A percentile compares a stretch with the other conserved stretches of the same genome.
phyloP scores from a whole-genome alignment of 768 basidiomycete genomes.

The Russula brevipes region DNA sequence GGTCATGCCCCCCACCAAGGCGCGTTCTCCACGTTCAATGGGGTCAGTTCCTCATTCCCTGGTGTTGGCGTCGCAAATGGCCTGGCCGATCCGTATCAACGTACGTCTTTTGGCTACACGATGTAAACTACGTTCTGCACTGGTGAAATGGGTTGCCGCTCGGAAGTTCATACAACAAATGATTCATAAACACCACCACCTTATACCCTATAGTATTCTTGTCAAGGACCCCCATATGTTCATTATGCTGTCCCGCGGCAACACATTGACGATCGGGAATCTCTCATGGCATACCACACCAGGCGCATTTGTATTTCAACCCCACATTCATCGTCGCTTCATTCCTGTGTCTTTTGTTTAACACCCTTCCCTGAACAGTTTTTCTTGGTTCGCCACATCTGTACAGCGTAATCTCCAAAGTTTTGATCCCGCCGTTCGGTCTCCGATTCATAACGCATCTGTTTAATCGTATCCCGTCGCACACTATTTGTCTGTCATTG shows the following conservation, averaged over 20 bases:
- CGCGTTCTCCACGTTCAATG: constrained; percentile 48
- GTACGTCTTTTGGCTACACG: constrained; percentile 67
- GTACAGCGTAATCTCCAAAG: constrained; percentile 33
- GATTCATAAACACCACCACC: constrained; percentile 19
- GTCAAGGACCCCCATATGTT: constrained; percentile 25
- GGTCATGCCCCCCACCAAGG: constrained; percentile 60
- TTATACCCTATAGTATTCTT: constrained; percentile 27
- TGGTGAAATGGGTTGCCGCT: constrained; percentile 8
- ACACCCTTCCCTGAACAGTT: constrained; percentile 27
- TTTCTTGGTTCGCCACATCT: constrained; percentile 32
- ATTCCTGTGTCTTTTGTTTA: constrained; percentile 33
- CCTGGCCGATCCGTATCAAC: constrained; percentile 72
- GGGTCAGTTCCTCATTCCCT: constrained; percentile 47
- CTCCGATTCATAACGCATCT: constrained; percentile 38
- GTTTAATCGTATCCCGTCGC: constrained; percentile 60
- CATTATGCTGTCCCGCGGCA: constrained; percentile 27
- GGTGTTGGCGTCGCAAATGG: constrained; percentile 44
- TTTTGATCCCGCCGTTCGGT: constrained; percentile 29
- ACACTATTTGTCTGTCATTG: constrained; percentile 63
- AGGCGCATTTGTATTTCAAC: constrained; percentile 38
- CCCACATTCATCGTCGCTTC: constrained; percentile 30
- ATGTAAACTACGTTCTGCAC: constrained; percentile 48
- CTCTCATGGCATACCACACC: constrained; percentile 35
- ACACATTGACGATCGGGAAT: constrained; percentile 28
- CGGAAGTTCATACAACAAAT: constrained; percentile 11